Base-by-base conservation (phyloP, 1,139 yeast genomes). In the Blastobotrys indianensis region DNA sequence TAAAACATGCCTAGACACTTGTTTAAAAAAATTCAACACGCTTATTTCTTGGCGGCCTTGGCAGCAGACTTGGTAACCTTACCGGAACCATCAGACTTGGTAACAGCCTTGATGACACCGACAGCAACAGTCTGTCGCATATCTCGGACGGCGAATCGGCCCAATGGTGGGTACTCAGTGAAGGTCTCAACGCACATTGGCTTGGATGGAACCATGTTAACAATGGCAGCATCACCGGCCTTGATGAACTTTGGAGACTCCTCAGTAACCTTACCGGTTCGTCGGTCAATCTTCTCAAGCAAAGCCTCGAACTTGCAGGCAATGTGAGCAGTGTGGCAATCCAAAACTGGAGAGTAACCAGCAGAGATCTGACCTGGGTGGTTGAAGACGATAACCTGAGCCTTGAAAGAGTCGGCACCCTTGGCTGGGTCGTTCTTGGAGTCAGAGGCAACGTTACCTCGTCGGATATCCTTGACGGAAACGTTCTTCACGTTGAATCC, bases 21-120 rank as follows among this genome's bases (percentile, higher is more conserved):
- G n/a, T n/a, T n/a, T n/a, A n/a, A 20, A 20, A 20, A 20, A 4
- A 20, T 7, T 20, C 25, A 20, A 20, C 4, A 7, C 25, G 25
- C 25, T 84, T 90, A 90, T 82, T 90, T 87, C 90, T 88, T 90
- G 72, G 84, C 83, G 75, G 97, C 97, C 88, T 92, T 92, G 70
- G 76, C 82, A 73, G 97, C 97, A 76, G 98, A 94, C 90, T 92
- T 92, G 92, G 98, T 92, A 67, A 92, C 96, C 92, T 92, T 92
- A 80, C 94, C 95, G 68, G 87, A 86, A 77, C 79, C 81, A 78
- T 83, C 94, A 61, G 94, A 70, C 86, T 92, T 92, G 72, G 81
- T 96, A 68, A 92, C 97, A 64, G 94, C 77, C 86, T 90, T 90
- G 92, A 90, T 87, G 73, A 90, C 97, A 87, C 97, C 97, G 73